Evolutionary conservation across 495 filamentous ascomycete species (phyloP).

Genomic region (Daldinia concentrica): DNA sequence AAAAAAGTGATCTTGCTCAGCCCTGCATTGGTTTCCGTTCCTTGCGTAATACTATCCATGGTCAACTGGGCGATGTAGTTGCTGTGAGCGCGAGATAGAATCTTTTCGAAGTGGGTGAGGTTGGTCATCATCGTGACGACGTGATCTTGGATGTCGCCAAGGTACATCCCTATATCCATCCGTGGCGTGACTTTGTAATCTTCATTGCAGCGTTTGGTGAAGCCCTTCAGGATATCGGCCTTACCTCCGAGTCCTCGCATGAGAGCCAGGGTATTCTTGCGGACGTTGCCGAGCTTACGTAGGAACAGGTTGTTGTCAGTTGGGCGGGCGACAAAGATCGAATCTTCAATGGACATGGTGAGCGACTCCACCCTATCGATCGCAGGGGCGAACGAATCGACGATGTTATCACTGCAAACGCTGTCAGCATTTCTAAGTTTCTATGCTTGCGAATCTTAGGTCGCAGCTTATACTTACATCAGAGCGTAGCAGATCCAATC

Average conservation of each 20-base stretch:
- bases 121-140: conserved; percentile 99
- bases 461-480: conserved; percentile 69
- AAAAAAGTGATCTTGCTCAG: conserved; percentile 95
- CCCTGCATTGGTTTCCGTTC: conserved; percentile 81
- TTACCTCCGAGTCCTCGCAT: conserved; percentile 95
- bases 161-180: conserved; percentile 93
- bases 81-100: conserved; percentile 91
- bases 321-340: conserved; percentile 87
- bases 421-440: conserved; percentile 37
- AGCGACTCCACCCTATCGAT: conserved; percentile 86
- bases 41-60: conserved; percentile 85
- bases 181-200: conserved; percentile 93
- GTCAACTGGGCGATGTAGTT: conserved; percentile 96
- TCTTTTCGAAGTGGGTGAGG: conserved; percentile 94
- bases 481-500: conserved; percentile 99
- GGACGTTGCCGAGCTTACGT: conserved; percentile 84
- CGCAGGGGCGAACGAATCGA: conserved; percentile 91
- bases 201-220: conserved; percentile 97
- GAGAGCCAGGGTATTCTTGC: conserved; percentile 93
- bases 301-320: conserved; percentile 88
- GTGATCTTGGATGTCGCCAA: conserved; percentile 98
- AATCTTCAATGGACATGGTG: conserved; percentile 92
- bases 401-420: conserved; percentile 82
- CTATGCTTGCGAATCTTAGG: not conserved
- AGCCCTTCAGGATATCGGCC: conserved; percentile 95